Base-by-base conservation (phyloP, 2,329 filamentous ascomycete species). In the Monilinia laxa region DNA sequence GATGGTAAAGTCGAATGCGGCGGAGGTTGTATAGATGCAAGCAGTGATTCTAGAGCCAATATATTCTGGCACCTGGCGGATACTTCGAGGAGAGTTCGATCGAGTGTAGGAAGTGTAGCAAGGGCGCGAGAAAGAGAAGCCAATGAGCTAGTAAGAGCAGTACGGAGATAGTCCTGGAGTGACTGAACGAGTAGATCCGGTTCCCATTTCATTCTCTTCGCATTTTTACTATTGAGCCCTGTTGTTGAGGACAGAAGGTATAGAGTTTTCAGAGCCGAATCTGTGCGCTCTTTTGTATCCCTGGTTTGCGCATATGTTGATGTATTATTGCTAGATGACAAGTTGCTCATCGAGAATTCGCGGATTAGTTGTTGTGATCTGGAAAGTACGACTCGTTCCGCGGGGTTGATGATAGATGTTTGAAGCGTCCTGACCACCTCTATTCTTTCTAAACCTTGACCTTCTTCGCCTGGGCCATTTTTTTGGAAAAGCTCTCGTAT, bases 51-150 rank as follows among this genome's bases (percentile, higher is more conserved):
- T 3, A 98, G 81, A 0, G 92, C 92, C n/a, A 96, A 87, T 51
- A 98, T 87, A 74, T 96, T 96, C 76, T 97, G 93, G 75, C 94
- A 97, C 56, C 91, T 85, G 6, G 89, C 87, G 9, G 91, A 90
- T 28, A 97, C 87, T 73, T 98, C 95, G 20, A 86, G 82, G 1
- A 98, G 82, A 0, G 92, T 90, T 62, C 92, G 86, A 58, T 98
- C 93, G 40, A 98, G 83, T 0, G 85, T 90, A 0, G 94, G 91
- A 2, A 98, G 82, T 67, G 92, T 90, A 4, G 89, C 88, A 20
- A 99, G 83, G 0, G 91, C 89, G 28, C 93, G 84, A 1, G 90
- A 83, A 12, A 99, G 82, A 0, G 88, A 84, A 16, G 91, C 87
- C 9, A 94, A 82, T 51, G 91, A 93, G 56, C 89, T 89, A 68